A percentile compares a stretch with the other conserved stretches of the same genome.
phyloP scores from a whole-genome alignment of 306 rosid genomes.

The Quillaja saponaria region DNA sequence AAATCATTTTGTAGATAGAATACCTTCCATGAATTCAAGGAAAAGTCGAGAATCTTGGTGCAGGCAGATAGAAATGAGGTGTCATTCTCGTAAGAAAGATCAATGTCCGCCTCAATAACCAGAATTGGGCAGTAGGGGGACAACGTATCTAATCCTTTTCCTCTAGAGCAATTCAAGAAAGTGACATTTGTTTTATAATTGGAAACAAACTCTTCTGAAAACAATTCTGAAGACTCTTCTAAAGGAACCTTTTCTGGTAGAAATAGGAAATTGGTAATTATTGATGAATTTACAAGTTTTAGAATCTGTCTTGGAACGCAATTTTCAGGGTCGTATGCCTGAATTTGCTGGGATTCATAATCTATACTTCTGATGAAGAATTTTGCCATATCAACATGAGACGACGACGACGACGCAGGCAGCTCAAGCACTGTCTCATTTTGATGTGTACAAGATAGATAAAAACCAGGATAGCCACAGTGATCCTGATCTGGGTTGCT shows the following conservation, averaged over 20 bases:
- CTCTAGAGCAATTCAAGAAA: too few species aligned
- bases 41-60: conserved; percentile 8
- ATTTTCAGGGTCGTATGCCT: conserved; percentile 17
- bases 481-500: too few species aligned
- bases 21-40: too few species aligned
- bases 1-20: not conserved
- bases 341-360: conserved; percentile 12
- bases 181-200: too few species aligned
- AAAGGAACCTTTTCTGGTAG: too few species aligned
- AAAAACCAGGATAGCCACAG: not conserved
- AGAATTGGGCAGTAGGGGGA: conserved; percentile 10
- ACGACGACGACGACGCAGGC: not conserved
- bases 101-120: not conserved
- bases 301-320: conserved; percentile 28
- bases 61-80: too few species aligned
- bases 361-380: conserved; percentile 22
- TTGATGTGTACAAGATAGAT: too few species aligned
- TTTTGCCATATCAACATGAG: too few species aligned
- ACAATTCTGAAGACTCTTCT: too few species aligned
- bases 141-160: too few species aligned
- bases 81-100: too few species aligned
- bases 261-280: conserved; percentile 7
- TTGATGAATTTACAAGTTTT: conserved; percentile 12
- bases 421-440: conserved; percentile 21
- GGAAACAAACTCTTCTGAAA: too few species aligned